A percentile compares a stretch with the other conserved stretches of the same genome.
Conservation (phyloP, 306 rosid species). For the Cucurbita moschata region DNA sequence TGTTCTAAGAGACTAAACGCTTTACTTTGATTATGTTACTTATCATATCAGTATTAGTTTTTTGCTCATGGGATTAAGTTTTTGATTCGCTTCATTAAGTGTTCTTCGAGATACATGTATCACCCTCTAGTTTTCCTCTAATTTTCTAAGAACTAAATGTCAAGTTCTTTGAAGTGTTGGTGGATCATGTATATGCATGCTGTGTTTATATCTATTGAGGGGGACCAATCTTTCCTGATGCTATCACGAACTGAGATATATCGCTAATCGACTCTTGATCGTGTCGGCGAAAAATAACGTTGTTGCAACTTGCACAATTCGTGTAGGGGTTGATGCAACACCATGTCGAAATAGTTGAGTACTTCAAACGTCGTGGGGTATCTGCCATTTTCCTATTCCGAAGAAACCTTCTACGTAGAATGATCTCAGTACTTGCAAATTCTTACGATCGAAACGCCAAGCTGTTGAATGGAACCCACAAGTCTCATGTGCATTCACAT, state of each 20-base stretch:
- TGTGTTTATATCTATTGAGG: not conserved
- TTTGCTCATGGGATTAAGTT: not conserved
- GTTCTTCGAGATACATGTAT: not conserved
- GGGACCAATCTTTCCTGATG: not conserved
- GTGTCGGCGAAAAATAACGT: not conserved
- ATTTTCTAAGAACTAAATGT: not conserved
- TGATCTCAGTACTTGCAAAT: conserved; percentile 84
- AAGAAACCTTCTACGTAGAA: conserved; percentile 85
- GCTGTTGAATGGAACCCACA: conserved; percentile 84
- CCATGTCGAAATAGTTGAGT: conserved; percentile 60
- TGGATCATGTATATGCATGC: not conserved
- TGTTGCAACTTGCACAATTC: not conserved
- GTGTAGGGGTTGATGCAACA: conserved; percentile 82
- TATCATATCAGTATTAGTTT: not conserved
- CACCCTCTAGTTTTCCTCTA: not conserved
- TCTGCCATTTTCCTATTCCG: conserved; percentile 80
- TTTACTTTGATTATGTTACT: not conserved
- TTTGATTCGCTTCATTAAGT: not conserved
- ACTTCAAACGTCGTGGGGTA: conserved; percentile 69
- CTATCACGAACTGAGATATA: not conserved
- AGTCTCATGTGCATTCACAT: conserved; percentile 90
- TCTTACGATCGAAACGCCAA: conserved; percentile 59
- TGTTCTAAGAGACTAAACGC: not conserved
- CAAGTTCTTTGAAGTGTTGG: not conserved
- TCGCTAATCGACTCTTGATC: not conserved